Conservation (phyloP, 2,329 filamentous ascomycete species). For the Hypoxylon sp. region DNA sequence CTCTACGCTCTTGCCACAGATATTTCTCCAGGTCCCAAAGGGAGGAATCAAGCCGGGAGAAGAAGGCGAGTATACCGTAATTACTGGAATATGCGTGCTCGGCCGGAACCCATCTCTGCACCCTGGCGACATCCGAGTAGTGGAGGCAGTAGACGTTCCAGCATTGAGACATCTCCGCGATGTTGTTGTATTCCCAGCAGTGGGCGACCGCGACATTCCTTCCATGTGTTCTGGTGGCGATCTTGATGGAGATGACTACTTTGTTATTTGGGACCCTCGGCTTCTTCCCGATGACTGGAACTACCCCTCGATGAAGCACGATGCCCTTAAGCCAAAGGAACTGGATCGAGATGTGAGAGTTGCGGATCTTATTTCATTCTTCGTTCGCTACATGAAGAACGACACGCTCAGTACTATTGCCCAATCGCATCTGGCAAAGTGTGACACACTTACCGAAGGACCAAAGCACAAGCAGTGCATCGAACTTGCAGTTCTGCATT, state of each 20-base stretch:
- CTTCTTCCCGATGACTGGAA: slow-evolving; percentile 79
- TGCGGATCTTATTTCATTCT: slow-evolving; percentile 83
- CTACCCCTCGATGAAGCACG: slow-evolving; percentile 81
- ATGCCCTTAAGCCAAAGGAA: slow-evolving; percentile 66
- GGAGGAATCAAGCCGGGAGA: slow-evolving; percentile 65
- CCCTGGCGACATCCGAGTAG: slow-evolving; percentile 89
- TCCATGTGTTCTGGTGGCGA: slow-evolving; percentile 98
- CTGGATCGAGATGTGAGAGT: slow-evolving; percentile 74
- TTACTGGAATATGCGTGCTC: slow-evolving; percentile 83
- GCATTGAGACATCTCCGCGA: slow-evolving; percentile 82
- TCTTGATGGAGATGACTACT: slow-evolving; percentile 94
- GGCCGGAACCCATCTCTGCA: slow-evolving; percentile 95
- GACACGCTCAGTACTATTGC: slow-evolving; percentile 86
- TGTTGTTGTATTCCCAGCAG: slow-evolving; percentile 88
- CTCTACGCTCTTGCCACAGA: slow-evolving; percentile 75
- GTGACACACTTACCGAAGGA: slow-evolving; percentile 73
- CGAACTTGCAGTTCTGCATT: slow-evolving; percentile 83
- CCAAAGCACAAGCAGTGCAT: slow-evolving; percentile 79
- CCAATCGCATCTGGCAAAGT: slow-evolving; percentile 80
- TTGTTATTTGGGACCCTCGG: slow-evolving; percentile 88
- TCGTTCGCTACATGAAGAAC: slow-evolving; percentile 93
- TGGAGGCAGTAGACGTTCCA: slow-evolving; percentile 82
- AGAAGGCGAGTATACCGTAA: slow-evolving; percentile 68
- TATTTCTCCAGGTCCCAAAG: slow-evolving; percentile 86
- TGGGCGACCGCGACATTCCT: slow-evolving; percentile 84